Evolutionary conservation across 371 early-diverging fungal genomes (phyloP), one percentile per base, ranked within the genome.

Genomic region (Coemansia sp.): DNA sequence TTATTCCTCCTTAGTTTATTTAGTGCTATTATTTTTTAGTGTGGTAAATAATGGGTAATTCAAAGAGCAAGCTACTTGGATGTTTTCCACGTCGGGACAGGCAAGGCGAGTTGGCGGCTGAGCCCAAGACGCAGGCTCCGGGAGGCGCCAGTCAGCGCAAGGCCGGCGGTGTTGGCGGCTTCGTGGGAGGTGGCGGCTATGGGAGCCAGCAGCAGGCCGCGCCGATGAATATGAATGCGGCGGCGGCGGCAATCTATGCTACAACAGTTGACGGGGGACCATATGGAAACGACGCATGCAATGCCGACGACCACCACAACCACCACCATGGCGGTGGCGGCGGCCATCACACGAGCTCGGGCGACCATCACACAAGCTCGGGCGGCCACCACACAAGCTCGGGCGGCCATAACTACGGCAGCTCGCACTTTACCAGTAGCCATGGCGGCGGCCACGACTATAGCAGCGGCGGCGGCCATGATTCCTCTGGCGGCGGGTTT

Each of bases 41-140:
- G n/a, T n/a, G n/a, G n/a, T n/a, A n/a, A n/a, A n/a, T n/a, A n/a
- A n/a, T n/a, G n/a, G n/a, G n/a, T 45, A 45, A 45, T 45, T n/a
- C 47, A n/a, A 45, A 45, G 26, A 45, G 47, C 47, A 45, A 45
- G 47, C n/a, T 45, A 45, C 47, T 45, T n/a, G 47, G 47, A n/a
- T 45, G 47, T 9, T 45, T 45, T 45, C 47, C 47, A 16, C 47
- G 20, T n/a, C 47, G 47, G 8, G 47, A 45, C 8, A 45, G 20
- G 16, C 26, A n/a, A 45, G 47, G 3, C 3, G 7, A 6, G 47
- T 45, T 16, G 16, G 16, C 16, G 16, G 43, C 12, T 42, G 43
- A 42, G 43, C 43, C 43, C 43, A 42, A 42, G 43, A n/a, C 43
- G 43, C n/a, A 12, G n/a, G n/a, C 12, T 16, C 5, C 43, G 43